A percentile compares a stretch with the other conserved stretches of the same genome.
Evolutionary conservation across 1,284 basidiomycete species (phyloP).

Genomic region (Ustanciosporium gigantosporum): DNA sequence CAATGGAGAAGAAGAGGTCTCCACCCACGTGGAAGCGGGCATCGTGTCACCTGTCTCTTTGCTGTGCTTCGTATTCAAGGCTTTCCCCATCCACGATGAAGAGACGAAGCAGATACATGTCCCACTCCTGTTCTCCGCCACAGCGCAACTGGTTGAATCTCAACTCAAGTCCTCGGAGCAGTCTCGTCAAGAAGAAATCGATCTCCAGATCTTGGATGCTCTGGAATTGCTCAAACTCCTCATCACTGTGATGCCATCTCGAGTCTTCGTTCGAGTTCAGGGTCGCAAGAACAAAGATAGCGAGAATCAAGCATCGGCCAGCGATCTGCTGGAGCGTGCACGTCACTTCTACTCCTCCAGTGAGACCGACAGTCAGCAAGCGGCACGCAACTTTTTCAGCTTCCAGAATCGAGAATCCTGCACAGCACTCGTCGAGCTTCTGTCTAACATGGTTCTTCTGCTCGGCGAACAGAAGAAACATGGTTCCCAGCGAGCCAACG

Average conservation of each 20-base stretch:
- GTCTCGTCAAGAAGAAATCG: neutral
- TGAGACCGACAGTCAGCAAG: constrained; percentile 38
- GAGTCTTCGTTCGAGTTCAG: constrained; percentile 38
- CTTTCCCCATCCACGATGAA: constrained; percentile 76
- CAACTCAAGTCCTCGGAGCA: neutral
- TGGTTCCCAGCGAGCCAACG: neutral
- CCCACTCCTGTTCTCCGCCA: constrained; percentile 63
- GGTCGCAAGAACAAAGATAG: neutral
- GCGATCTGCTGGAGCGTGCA: constrained; percentile 17
- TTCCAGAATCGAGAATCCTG: constrained; percentile 21
- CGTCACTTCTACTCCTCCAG: constrained; percentile 27
- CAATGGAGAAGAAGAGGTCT: neutral
- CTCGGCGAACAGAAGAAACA: neutral
- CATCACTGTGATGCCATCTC: constrained; percentile 39
- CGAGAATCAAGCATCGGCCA: neutral
- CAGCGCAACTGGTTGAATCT: constrained; percentile 20
- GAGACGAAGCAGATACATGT: constrained; percentile 79
- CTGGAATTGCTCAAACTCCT: constrained; percentile 40
- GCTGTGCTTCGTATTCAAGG: constrained; percentile 70
- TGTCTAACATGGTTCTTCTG: neutral
- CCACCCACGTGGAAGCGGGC: neutral
- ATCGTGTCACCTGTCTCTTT: constrained; percentile 56
- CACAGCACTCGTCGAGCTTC: constrained; percentile 21
- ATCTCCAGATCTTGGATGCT: constrained; percentile 12
- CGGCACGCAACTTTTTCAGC: constrained; percentile 26